Percentiles rank a stretch among this genome's conserved stretches.
Conservation (phyloP, 2,329 filamentous ascomycete genomes). For the Sclerotinia subarctica region DNA sequence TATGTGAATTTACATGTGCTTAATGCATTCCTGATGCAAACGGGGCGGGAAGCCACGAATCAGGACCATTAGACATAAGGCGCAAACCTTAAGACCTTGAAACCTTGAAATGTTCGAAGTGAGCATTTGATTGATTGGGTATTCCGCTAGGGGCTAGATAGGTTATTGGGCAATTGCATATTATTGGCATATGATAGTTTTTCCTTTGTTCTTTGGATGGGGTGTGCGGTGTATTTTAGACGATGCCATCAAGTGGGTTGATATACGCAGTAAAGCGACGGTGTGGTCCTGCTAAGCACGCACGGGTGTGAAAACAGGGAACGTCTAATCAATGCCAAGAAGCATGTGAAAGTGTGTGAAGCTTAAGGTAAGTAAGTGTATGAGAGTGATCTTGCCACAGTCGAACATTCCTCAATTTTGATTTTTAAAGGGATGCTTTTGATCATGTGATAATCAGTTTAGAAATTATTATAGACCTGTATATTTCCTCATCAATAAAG, state of each 20-base stretch:
- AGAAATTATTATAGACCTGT: neutral
- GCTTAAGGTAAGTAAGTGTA: no score
- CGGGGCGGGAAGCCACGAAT: neutral
- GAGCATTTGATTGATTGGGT: neutral
- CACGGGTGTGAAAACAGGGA: neutral
- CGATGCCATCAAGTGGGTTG: slow-evolving; percentile 2
- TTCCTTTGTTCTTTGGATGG: neutral
- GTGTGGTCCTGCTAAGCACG: neutral
- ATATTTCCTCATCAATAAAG: neutral
- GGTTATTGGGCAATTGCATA: neutral
- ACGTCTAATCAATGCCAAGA: neutral
- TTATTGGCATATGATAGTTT: neutral
- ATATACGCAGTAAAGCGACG: neutral
- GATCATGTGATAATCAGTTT: no score
- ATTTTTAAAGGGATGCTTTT: neutral
- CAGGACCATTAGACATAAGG: neutral
- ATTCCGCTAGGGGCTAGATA: neutral
- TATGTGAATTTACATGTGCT: slow-evolving; percentile 18
- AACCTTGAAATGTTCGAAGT: neutral
- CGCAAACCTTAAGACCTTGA: neutral
- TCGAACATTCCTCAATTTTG: neutral
- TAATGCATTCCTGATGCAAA: slow-evolving; percentile 12
- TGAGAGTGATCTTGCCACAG: no score
- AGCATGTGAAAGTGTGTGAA: slow-evolving; percentile 17
- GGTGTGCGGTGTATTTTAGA: slow-evolving; percentile 1